Percentiles rank a stretch among this genome's conserved stretches.
Evolutionary conservation across 805 yeast genomes (phyloP).

Genomic region (Schwanniomyces vanrijiae): DNA sequence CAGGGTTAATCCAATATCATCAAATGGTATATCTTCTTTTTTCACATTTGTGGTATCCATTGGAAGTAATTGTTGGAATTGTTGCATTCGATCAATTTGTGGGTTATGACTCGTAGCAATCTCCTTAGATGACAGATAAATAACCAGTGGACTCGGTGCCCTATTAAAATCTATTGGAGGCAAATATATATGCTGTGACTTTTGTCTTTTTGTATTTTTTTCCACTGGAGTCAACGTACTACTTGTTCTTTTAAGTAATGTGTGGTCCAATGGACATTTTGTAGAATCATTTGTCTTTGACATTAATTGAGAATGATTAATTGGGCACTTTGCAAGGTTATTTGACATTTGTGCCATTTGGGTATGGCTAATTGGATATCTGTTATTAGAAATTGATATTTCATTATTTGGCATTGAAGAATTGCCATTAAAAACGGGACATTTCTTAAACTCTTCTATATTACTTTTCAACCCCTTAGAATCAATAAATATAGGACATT

Average conservation of each 20-base stretch:
- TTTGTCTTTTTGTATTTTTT: slow-evolving; percentile 13
- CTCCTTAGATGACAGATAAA: not conserved
- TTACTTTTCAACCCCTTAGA: not conserved
- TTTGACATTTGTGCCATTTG: not conserved
- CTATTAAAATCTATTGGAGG: not conserved
- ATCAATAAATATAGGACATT: slow-evolving; percentile 11
- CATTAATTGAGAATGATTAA: not conserved
- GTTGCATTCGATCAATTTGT: not conserved
- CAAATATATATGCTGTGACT: not conserved
- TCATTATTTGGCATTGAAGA: slow-evolving; percentile 17
- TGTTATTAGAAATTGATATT: not conserved
- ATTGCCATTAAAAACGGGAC: slow-evolving; percentile 24
- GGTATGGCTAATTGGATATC: slow-evolving; percentile 6
- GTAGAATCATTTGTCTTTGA: slow-evolving; percentile 11
- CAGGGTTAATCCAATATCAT: not conserved
- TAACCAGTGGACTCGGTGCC: not conserved
- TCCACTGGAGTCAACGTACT: slow-evolving; percentile 10
- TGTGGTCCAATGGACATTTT: slow-evolving; percentile 36
- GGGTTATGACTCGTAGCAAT: not conserved
- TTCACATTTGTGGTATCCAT: not conserved
- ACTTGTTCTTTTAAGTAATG: slow-evolving; percentile 1
- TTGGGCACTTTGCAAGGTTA: slow-evolving; percentile 4
- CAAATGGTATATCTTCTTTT: not conserved
- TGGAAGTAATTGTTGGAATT: not conserved
- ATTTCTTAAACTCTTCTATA: slow-evolving; percentile 3